These are phyloP conservation scores for Mortierella polycephala DNA, from an alignment of 371 early-diverging fungal genomes.

Conservation along the genomic window DNA sequence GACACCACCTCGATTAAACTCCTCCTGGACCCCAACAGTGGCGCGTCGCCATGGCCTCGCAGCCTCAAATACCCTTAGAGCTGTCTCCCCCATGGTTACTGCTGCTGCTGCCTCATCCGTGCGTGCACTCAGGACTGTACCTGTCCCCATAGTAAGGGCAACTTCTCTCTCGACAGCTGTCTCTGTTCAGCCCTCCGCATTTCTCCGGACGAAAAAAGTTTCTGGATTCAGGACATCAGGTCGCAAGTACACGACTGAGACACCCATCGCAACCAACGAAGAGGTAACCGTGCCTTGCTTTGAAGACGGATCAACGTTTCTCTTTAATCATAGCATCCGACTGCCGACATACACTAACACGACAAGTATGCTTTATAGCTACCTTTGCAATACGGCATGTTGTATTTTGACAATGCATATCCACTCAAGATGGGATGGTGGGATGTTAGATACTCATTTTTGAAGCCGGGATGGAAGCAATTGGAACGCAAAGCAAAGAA, in stretches of 20 bases:
- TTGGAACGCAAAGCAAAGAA: conserved; percentile 46
- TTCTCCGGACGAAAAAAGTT: conserved; percentile 17
- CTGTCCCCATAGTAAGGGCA: conserved; percentile 4
- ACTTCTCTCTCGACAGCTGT: conserved; percentile 4
- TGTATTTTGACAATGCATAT: conserved; percentile 36
- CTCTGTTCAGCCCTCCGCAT: conserved; percentile 12
- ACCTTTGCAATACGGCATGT: conserved; percentile 32
- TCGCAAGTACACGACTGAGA: conserved; percentile 31
- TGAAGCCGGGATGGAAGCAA: conserved; percentile 29
- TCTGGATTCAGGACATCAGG: not conserved
- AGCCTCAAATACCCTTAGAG: not conserved
- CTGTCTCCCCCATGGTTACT: not conserved
- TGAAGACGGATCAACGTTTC: not conserved
- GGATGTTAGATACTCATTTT: conserved; percentile 27
- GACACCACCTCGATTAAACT: conserved; percentile 7
- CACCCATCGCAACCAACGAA: conserved; percentile 25
- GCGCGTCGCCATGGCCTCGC: conserved; percentile 18
- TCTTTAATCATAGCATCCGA: not conserved
- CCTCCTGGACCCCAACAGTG: not conserved
- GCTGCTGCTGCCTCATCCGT: not conserved
- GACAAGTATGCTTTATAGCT: conserved; percentile 1
- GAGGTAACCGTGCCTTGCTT: conserved; percentile 19
- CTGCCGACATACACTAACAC: not conserved
- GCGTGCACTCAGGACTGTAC: conserved; percentile 16
- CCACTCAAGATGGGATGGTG: conserved; percentile 47